phyloP scores from a whole-genome alignment of 73 alveolate species.

The Paramecium tetraurelia region DNA sequence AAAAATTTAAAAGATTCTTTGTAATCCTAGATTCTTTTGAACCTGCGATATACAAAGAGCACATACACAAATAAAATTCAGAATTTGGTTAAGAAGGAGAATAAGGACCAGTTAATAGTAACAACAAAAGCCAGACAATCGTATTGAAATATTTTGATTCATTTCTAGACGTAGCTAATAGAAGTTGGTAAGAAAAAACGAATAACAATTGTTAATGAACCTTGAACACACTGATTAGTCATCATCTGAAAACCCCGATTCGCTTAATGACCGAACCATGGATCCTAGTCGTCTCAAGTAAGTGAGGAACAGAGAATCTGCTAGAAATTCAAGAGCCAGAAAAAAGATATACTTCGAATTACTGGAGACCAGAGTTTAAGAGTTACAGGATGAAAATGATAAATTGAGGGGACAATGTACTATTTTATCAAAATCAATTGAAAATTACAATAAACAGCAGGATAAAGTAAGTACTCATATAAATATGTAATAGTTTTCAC shows the following conservation, averaged over 20 bases:
- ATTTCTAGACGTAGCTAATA: background rate
- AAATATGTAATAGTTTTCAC: background rate
- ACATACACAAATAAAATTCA: background rate
- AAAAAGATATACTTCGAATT: conserved; percentile 57
- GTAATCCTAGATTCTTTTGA: background rate
- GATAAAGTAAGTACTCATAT: background rate
- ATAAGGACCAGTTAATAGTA: background rate
- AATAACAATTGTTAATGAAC: background rate
- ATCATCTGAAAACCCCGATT: background rate
- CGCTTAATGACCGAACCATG: background rate
- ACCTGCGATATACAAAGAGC: background rate
- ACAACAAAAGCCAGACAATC: background rate
- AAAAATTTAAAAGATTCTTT: background rate
- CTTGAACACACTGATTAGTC: background rate
- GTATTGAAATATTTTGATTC: conserved; percentile 7
- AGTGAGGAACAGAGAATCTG: conserved; percentile 57
- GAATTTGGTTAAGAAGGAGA: background rate
- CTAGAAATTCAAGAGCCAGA: conserved; percentile 61
- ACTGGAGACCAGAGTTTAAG: conserved; percentile 57
- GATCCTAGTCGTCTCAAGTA: conserved; percentile 16
- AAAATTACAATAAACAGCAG: background rate
- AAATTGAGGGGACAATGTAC: conserved; percentile 41
- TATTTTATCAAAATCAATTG: background rate
- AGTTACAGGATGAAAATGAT: conserved; percentile 45
- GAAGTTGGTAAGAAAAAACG: background rate